A percentile compares a stretch with the other conserved stretches of the same genome.
phyloP scores from a whole-genome alignment of 129 eudicot genomes.

The Glebionis coronaria region DNA sequence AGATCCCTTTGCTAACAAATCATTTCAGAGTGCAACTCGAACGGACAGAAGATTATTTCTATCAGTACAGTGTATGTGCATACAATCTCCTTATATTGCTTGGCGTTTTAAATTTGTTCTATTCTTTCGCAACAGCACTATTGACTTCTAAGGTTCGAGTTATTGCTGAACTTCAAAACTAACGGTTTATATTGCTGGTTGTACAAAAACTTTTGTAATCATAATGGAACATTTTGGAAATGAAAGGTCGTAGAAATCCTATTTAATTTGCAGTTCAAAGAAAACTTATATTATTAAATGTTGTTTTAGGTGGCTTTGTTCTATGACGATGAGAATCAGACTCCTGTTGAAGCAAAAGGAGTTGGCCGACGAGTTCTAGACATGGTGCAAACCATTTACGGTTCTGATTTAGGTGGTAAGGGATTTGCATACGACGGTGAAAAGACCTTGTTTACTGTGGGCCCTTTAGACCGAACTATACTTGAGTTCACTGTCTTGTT shows the following conservation, averaged over 20 bases:
- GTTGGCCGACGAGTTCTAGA: not conserved
- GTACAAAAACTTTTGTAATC: no score
- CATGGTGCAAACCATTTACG: not conserved
- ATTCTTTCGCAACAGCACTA: no score
- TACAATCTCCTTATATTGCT: not conserved
- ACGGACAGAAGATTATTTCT: constrained; percentile 42
- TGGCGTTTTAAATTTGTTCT: no score
- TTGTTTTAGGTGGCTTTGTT: no score
- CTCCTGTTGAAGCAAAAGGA: not conserved
- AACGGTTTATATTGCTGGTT: no score
- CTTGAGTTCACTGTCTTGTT: not conserved
- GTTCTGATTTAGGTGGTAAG: not conserved
- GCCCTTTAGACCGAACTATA: not conserved
- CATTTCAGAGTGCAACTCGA: constrained; percentile 48
- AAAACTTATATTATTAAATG: no score
- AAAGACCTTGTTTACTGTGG: not conserved
- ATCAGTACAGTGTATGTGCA: constrained; percentile 54
- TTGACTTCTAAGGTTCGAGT: no score
- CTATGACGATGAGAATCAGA: no score
- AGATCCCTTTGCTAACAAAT: constrained; percentile 41
- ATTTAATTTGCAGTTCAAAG: no score
- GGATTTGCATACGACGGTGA: not conserved
- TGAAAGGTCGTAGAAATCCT: no score
- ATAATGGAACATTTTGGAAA: no score
- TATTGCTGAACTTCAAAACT: no score